Base-by-base conservation (phyloP, 2,329 filamentous ascomycete genomes). In the Zasmidium cellare region DNA sequence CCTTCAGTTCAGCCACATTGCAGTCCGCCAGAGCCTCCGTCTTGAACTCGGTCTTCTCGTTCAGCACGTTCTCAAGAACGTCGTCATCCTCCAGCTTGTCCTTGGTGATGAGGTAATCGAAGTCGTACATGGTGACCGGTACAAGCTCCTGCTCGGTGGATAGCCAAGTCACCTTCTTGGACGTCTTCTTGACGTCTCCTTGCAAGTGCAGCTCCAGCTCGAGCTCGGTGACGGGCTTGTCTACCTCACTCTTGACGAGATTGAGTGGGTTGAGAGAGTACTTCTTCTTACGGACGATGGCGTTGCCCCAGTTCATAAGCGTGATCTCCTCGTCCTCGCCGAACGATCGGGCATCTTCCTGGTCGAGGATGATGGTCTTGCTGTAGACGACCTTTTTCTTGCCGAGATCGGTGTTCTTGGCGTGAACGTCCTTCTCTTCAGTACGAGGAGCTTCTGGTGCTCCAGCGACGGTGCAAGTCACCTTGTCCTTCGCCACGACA, bases 121-220 rank as follows among this genome's bases (percentile, higher is more conserved):
- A 97, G 67, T 97, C 92, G 77, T 92, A 93, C 11, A 96, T 83
- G 75, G 96, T 90, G 20, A 94, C 87, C 7, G 87, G 86, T 14
- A 96, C 82, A 0, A 96, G 83, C 58, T 89, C 84, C 77, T 93
- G 89, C 65, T 90, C 85, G 0, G 83, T 84, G 1, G 91, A 88
- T 49, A 97, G 80, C 93, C 93, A 97, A 1, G 92, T 97, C 38
- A 97, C 86, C 82, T 97, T 97, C 85, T 97, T 97, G 71, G 91
- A 87, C 0, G 93, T 97, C 71, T 90, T 88, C 82, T 96, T 96
- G 75, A 97, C 90, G 74, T 97, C 93, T 56, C 93, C 92, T 68
- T 89, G 86, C 51, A 97, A 84, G 75, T 97, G 89, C n/a, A 97
- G 85, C 76, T 96, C 91, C 54, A 94, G 81, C 57, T 89, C 88